Evolutionary conservation across 1,284 basidiomycete species (phyloP).

Genomic region (Sanghuangporus weigelae): DNA sequence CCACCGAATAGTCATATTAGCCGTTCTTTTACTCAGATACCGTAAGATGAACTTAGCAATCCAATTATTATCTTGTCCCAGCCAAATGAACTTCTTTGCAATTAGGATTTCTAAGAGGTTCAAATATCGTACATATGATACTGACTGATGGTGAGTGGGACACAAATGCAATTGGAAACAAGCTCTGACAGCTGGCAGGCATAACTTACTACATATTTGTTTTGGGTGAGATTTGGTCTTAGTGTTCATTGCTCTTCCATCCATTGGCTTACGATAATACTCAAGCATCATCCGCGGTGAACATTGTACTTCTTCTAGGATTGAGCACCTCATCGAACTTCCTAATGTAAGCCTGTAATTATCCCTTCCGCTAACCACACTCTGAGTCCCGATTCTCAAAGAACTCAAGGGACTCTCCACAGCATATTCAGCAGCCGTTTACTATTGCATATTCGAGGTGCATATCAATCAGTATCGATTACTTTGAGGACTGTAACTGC

Average conservation of each 20-base stretch:
- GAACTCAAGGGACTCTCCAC: conserved; percentile 4
- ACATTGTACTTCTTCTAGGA: neutral
- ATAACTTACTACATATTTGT: too few species aligned
- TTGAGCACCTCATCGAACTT: neutral
- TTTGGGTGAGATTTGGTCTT: too few species aligned
- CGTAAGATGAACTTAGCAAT: neutral
- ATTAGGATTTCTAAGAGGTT: too few species aligned
- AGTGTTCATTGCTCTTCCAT: too few species aligned
- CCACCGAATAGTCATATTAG: neutral
- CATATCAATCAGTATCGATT: neutral
- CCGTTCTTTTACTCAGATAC: neutral
- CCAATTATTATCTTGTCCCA: neutral
- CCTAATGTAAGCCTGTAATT: neutral
- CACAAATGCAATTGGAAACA: too few species aligned
- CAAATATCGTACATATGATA: too few species aligned
- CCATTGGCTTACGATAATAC: neutral
- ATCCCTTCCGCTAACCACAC: neutral
- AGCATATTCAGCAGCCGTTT: conserved; percentile 9
- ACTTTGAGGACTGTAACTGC: neutral
- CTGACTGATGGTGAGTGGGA: too few species aligned
- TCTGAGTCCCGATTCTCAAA: neutral
- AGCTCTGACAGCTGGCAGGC: too few species aligned
- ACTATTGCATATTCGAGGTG: neutral
- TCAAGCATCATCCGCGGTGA: neutral
- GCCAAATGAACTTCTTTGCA: neutral